A percentile compares a stretch with the other conserved stretches of the same genome.
Conservation (phyloP, 306 rosid species). For the Corylus avellana region DNA sequence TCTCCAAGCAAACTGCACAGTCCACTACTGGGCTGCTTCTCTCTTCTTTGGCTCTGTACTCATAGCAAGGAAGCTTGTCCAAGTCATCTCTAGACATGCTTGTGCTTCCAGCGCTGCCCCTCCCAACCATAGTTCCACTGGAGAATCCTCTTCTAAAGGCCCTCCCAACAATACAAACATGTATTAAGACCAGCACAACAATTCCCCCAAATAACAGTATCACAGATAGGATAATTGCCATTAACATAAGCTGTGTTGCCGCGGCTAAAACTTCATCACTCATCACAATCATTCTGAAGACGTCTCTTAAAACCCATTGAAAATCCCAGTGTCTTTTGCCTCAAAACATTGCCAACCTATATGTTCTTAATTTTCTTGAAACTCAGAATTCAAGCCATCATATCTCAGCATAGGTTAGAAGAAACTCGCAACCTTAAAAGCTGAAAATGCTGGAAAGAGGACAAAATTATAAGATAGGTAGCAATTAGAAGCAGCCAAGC, state of each 20-base stretch:
- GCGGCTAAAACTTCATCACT: background rate
- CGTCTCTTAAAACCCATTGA: constrained; percentile 4
- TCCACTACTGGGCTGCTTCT: constrained; percentile 41
- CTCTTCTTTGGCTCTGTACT: constrained; percentile 42
- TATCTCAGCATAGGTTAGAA: background rate
- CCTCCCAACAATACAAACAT: constrained; percentile 40
- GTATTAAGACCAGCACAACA: constrained; percentile 42
- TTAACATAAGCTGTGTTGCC: constrained; percentile 23
- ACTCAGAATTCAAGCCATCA: background rate
- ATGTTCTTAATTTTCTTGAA: background rate
- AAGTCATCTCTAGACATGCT: constrained; percentile 50
- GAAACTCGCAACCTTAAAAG: background rate
- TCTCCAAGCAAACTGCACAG: constrained; percentile 77
- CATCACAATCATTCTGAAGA: constrained; percentile 3
- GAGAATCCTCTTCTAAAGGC: constrained; percentile 35
- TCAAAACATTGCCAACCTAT: background rate
- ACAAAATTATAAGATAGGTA: constrained; percentile 5
- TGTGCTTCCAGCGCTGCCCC: constrained; percentile 20
- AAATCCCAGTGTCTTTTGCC: background rate
- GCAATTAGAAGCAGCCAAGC: constrained; percentile 15
- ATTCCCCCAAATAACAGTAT: constrained; percentile 41
- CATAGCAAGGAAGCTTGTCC: constrained; percentile 65
- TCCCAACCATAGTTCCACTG: constrained; percentile 15
- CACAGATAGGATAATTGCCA: constrained; percentile 37
- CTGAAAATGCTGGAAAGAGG: background rate